Base-by-base conservation (phyloP, 768 basidiomycete species). In the Rhodotorula toruloides region DNA sequence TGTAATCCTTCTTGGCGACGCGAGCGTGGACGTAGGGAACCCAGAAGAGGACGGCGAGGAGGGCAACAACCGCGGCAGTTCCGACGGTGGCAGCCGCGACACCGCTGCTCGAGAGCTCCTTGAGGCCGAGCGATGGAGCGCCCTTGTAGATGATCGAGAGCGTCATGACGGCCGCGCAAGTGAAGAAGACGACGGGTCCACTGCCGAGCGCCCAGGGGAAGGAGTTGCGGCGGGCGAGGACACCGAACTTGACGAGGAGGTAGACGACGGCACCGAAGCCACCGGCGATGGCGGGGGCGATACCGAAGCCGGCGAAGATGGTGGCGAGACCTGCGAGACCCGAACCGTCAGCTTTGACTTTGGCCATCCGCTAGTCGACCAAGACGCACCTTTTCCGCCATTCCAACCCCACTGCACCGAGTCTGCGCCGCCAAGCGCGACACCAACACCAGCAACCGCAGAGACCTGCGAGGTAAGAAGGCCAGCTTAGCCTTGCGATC, bases 391-490 rank as follows among this genome's bases (percentile, higher is more conserved):
- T 68, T 77, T 78, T 32, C 77, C 79, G 47, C 70, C 70, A 66
- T 80, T 78, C 80, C 81, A 81, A 17, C 80, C 80, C 80, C 80
- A 81, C 43, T 77, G 62, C 46, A 80, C 79, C 2, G 77, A 70
- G 32, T 72, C 68, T 17, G 72, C 71, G 21, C 80, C 80, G n/a
- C 74, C 78, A 25, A 74, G 72, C 4, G 79, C 79, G 36, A 76
- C 67, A 58, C 81, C 81, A 49, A 79, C 78, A 68, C 81, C 81
- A 14, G 78, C 77, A 16, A 81, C 64, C n/a, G 80, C 77, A 12
- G 78, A 77, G 56, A 81, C 76, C 60, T 80, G 77, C 8, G 79
- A 80, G 74, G 21, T 46, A 25, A 13, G 44, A 46, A 46, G 13
- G 21, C 12, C 13, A 12, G 44, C n/a, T n/a, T n/a, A n/a, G n/a